Evolutionary conservation across 2,329 filamentous ascomycete species (phyloP), one percentile per base, ranked within the genome.

Genomic region (Arachnopeziza araneosa): DNA sequence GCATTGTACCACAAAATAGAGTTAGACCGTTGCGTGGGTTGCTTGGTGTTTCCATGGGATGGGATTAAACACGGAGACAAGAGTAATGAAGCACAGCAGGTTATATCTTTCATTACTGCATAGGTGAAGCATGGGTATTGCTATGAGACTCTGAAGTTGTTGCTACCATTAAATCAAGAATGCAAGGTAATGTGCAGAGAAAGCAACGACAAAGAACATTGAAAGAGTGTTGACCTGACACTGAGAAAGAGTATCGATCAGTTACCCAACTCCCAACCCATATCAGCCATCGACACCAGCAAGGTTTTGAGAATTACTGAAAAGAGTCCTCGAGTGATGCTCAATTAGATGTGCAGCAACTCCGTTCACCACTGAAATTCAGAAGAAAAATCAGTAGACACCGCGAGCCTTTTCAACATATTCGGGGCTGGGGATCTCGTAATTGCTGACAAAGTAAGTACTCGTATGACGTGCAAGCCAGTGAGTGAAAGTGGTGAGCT

Each of bases 401-500:
- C 62, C 62, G 52, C 70, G 69, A 56, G 86, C 85, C 73, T 85
- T 87, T 65, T 91, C 88, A 58, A 87, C 79, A 69, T 93, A 93
- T 58, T 89, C 86, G 64, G 85, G 80, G 14, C 82, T 82, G 0
- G 89, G 87, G 26, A 83, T 86, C 75, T 91, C 89, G 71, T 95
- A 95, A 69, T 88, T 83, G 60, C 78, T 83, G 60, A 86, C 81
- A 71, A 99, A 96, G 75, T 95, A 96, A 24, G 83, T 83, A 60
- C 84, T 80, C 17, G 87, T 85, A 69, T 71, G 71, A 67, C 88
- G 89, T 61, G 87, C 84, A 58, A 99, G 80, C 91, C 93, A 99
- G 57, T 85, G 81, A 12, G 88, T 91, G 75, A 99, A 87, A 75
- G 92, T 93, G 67, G 85, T 83, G 19, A 99, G 82, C 73, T 99